Conservation (phyloP, 1,139 yeast species). For the Hansenula sp. region DNA sequence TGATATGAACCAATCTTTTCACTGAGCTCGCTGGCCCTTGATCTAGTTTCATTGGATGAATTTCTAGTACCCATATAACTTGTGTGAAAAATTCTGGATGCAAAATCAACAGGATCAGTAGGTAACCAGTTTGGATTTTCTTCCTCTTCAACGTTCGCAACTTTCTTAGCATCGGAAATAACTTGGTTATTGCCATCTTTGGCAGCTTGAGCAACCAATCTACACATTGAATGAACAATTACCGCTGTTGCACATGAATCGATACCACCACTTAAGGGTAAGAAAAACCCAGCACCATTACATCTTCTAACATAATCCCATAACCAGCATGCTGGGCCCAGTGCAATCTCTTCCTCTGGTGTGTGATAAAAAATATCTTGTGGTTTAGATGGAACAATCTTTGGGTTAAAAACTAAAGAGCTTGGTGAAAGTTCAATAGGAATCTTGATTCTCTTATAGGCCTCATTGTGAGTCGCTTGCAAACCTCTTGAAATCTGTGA, state of each 20-base stretch:
- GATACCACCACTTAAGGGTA: slow-evolving; percentile 95
- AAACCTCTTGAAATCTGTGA: slow-evolving; percentile 69
- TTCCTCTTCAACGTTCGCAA: slow-evolving; percentile 45
- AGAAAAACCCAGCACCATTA: slow-evolving; percentile 82
- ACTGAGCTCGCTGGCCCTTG: slow-evolving; percentile 79
- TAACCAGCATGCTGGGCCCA: slow-evolving; percentile 98
- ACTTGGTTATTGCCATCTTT: slow-evolving; percentile 70
- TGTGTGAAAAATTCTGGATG: slow-evolving; percentile 75
- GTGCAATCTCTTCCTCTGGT: slow-evolving; percentile 94
- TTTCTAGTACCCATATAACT: slow-evolving; percentile 95
- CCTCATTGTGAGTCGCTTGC: slow-evolving; percentile 54
- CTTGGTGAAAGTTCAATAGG: slow-evolving; percentile 60
- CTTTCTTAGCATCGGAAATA: slow-evolving; percentile 62
- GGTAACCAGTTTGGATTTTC: slow-evolving; percentile 62
- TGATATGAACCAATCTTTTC: slow-evolving; percentile 82
- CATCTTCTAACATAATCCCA: slow-evolving; percentile 97
- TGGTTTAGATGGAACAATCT: slow-evolving; percentile 55
- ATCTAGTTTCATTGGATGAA: slow-evolving; percentile 82
- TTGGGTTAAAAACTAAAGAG: slow-evolving; percentile 55
- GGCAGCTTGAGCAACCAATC: slow-evolving; percentile 69
- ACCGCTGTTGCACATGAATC: slow-evolving; percentile 98
- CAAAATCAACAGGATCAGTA: slow-evolving; percentile 67
- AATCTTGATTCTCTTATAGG: slow-evolving; percentile 59
- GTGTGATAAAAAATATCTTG: slow-evolving; percentile 56
- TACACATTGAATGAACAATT: slow-evolving; percentile 91